These are phyloP conservation scores for Talaromyces pinophilus DNA, from an alignment of 2,329 filamentous ascomycete genomes.

Conservation along the genomic window DNA sequence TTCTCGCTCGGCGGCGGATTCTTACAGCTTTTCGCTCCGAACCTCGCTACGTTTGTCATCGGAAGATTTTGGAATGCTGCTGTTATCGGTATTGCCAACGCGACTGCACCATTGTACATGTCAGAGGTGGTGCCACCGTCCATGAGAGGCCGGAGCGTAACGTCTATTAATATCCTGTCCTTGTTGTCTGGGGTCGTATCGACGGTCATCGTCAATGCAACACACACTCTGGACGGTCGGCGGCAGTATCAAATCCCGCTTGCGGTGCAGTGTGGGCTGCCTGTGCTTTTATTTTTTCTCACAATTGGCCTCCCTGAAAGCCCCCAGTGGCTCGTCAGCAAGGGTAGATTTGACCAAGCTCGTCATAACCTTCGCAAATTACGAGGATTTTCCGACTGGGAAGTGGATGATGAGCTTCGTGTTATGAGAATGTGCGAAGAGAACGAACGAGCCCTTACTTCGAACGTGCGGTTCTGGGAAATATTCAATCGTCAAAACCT, in stretches of 20 bases:
- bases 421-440: conserved; percentile 35
- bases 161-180: conserved; percentile 36
- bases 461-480: conserved; percentile 37
- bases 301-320: conserved; percentile 39
- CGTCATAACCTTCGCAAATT: conserved; percentile 35
- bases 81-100: conserved; percentile 37
- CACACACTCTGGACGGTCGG: conserved; percentile 30
- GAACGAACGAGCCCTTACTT: conserved; percentile 29
- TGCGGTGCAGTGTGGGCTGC: conserved; percentile 38
- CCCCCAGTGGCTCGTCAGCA: conserved; percentile 37
- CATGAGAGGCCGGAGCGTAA: conserved; percentile 36
- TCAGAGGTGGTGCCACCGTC: conserved; percentile 40
- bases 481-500: conserved; percentile 40
- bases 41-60: conserved; percentile 36
- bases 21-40: conserved; percentile 41
- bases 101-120: conserved; percentile 40
- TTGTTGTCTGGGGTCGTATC: conserved; percentile 36
- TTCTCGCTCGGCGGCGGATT: conserved; percentile 38
- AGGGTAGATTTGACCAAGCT: conserved; percentile 35
- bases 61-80: conserved; percentile 37
- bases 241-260: conserved; percentile 40
- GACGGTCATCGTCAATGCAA: conserved; percentile 38
- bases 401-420: conserved; percentile 37
- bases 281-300: conserved; percentile 33
- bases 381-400: conserved; percentile 34